Percentiles rank a stretch among this genome's conserved stretches.
Conservation (phyloP, 331 rosid species). For the Prunus yedoensis region DNA sequence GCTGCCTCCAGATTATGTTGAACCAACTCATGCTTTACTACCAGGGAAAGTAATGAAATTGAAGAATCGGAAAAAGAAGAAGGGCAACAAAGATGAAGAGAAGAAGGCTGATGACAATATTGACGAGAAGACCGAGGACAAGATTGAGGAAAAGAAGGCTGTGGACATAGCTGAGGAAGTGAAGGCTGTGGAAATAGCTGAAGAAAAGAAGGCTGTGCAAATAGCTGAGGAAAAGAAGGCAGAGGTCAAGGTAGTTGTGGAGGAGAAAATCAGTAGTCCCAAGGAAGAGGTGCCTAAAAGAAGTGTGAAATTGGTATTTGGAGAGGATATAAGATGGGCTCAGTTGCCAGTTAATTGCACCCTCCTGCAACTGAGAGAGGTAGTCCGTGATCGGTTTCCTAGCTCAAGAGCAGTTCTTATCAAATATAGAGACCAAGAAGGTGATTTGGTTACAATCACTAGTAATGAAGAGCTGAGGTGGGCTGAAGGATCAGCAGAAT, state of each 20-base stretch:
- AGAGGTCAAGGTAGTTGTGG: slow-evolving; percentile 65
- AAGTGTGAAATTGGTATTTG: slow-evolving; percentile 67
- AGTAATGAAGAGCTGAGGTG: slow-evolving; percentile 62
- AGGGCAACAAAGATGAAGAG: slow-evolving; percentile 40
- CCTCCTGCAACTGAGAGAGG: slow-evolving; percentile 64
- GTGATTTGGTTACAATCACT: slow-evolving; percentile 82
- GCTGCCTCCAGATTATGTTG: slow-evolving; percentile 71
- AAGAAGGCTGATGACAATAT: slow-evolving; percentile 9
- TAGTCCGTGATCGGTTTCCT: slow-evolving; percentile 59
- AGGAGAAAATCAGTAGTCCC: slow-evolving; percentile 44
- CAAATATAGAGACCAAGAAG: slow-evolving; percentile 80
- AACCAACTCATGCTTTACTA: slow-evolving; percentile 35
- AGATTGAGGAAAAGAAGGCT: slow-evolving; percentile 34
- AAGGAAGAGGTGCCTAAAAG: slow-evolving; percentile 51
- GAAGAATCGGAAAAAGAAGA: slow-evolving; percentile 59
- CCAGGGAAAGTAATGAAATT: slow-evolving; percentile 37
- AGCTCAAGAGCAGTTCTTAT: slow-evolving; percentile 59
- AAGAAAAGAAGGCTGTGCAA: slow-evolving; percentile 35
- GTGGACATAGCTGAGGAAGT: slow-evolving; percentile 18
- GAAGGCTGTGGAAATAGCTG: slow-evolving; percentile 26
- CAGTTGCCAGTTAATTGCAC: slow-evolving; percentile 61
- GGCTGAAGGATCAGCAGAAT: slow-evolving; percentile 64
- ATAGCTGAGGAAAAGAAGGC: slow-evolving; percentile 48
- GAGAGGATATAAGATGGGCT: slow-evolving; percentile 81
- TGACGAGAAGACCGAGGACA: slow-evolving; percentile 16